These are phyloP conservation scores for Flaveria brownii DNA, from an alignment of 129 eudicot species.

Conservation along the genomic window DNA sequence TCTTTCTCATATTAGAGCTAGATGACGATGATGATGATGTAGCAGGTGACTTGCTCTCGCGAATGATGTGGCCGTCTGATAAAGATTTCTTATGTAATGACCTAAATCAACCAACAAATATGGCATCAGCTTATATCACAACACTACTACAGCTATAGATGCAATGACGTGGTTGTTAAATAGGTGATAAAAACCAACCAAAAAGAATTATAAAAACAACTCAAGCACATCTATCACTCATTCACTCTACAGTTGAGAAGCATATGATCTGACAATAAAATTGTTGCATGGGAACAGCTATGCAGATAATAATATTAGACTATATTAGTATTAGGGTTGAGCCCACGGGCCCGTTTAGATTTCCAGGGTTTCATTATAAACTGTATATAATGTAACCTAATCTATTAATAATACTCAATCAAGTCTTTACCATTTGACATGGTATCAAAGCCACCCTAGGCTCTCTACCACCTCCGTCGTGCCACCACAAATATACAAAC, in stretches of 20 bases:
- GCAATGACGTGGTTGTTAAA: background rate
- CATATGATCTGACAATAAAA: background rate
- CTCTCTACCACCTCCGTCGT: no score
- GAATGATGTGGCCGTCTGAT: conserved; percentile 77
- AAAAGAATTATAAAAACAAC: background rate
- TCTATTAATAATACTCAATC: no score
- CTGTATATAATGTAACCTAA: no score
- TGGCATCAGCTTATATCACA: conserved; percentile 19
- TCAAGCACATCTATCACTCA: background rate
- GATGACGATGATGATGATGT: conserved; percentile 17
- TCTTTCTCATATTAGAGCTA: conserved; percentile 36
- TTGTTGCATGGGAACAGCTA: background rate
- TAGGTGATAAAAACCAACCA: background rate
- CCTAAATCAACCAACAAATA: conserved; percentile 36
- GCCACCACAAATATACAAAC: no score
- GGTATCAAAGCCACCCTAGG: no score
- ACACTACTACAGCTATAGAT: background rate
- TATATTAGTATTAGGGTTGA: no score
- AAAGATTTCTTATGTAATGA: conserved; percentile 60
- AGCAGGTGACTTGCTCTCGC: conserved; percentile 37
- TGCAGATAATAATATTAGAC: background rate
- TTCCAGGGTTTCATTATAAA: no score
- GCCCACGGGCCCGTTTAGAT: no score
- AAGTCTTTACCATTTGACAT: no score
- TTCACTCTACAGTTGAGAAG: conserved; percentile 1